Base-by-base conservation (phyloP, 2,329 filamentous ascomycete species). In the Microcyclosporella mali region DNA sequence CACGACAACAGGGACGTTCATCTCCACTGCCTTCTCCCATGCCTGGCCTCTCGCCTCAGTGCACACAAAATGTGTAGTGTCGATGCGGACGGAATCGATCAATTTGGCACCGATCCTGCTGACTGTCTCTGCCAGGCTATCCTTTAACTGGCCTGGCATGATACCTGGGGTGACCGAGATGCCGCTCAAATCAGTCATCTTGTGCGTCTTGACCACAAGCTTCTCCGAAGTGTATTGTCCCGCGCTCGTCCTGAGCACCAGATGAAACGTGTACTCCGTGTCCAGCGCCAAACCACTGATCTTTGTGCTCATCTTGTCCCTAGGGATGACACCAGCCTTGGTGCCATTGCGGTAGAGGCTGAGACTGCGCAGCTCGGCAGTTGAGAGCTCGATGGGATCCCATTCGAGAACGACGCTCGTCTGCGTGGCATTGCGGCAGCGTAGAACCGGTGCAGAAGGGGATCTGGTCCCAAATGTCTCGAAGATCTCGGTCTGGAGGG, bases 401-500 rank as follows among this genome's bases (percentile, higher is more conserved):
- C 92, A 98, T 70, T 97, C 92, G 40, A 98, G 84, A 29, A 98
- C 92, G 34, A 97, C 84, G 19, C 87, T 94, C n/a, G 92, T 98
- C 69, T 98, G 92, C 1, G 92, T 98, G 42, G 90, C 89, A 75
- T 97, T 98, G 68, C 88, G 85, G 67, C 92, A 94, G 60, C 88
- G 86, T 28, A 98, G 80, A 38, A 85, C 68, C 6, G 92, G 92
- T 1, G 84, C 72, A 17, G 77, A 70, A 25, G 92, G 92, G 44
- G 87, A 82, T 47, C 78, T 73, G 53, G 85, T 79, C 56, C 92
- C 92, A 65, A 97, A 97, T 41, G 85, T 84, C 56, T 77, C 75
- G 68, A 85, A 84, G 70, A 98, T 97, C 57, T 83, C 82, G 58
- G 85, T 81, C 70, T 98, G 92, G n/a, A 98, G 83, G 25, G 78